Conservation (phyloP, 1,139 yeast genomes). For the Pneumocystis canis region DNA sequence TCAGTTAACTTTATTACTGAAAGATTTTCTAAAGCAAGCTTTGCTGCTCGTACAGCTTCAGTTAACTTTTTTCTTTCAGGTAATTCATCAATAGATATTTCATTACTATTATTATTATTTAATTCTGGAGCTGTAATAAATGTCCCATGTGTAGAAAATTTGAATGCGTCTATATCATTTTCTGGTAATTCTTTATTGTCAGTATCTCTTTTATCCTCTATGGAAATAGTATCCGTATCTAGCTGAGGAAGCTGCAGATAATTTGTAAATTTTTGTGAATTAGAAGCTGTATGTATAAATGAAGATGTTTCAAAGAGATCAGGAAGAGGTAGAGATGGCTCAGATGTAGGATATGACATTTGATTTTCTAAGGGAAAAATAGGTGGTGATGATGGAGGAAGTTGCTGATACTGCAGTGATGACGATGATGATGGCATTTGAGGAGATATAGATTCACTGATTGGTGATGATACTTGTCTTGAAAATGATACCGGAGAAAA, state of each 20-base stretch:
- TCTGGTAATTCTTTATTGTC: background rate
- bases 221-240: background rate
- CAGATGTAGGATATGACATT: background rate
- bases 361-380: background rate
- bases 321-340: background rate
- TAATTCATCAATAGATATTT: background rate
- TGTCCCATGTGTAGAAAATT: background rate
- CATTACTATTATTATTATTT: background rate
- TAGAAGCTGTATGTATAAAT: background rate
- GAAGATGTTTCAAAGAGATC: background rate
- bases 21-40: background rate
- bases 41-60: background rate
- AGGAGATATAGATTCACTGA: background rate
- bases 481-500: background rate
- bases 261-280: background rate
- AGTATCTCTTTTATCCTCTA: background rate
- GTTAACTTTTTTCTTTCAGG: background rate
- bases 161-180: background rate
- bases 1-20: background rate
- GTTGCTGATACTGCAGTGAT: background rate
- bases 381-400: background rate
- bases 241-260: background rate
- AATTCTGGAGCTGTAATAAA: background rate
- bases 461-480: background rate
- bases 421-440: background rate